Evolutionary conservation across 176 grass and related monocot genomes (phyloP), one percentile per base, ranked within the genome.

Genomic region (Carex scoparia): DNA sequence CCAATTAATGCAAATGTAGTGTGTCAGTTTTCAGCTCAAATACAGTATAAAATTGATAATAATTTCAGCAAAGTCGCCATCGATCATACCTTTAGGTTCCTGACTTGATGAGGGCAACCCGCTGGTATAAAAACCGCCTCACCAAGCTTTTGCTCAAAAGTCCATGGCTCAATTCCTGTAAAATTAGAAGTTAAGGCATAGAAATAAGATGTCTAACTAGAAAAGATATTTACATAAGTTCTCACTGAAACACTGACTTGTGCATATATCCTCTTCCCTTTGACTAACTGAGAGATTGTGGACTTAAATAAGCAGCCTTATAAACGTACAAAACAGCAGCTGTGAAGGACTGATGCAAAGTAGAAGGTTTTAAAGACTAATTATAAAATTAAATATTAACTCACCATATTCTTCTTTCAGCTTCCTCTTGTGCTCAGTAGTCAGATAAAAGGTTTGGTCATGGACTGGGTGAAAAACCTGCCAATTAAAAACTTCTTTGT

Each of bases 81-180:
- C 5, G 58, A 77, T 11, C 67, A 10, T 80, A 97, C 91, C 91
- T 97, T 94, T 82, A 97, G 70, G 79, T 97, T 97, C 85, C 92
- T 89, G 37, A 97, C 88, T 89, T 97, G 91, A 70, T 97, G 91
- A 27, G 94, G 91, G 84, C 94, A 97, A 75, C 94, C 94, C 31
- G 88, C 90, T 18, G 94, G 94, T 79, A 97, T 94, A 55, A 94
- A 87, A 79, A 97, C 90, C 5, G 90, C 94, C 56, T 97, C 92
- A 10, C 94, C 94, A 76, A 97, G 87, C 80, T 97, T 94, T 85
- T 97, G 90, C 61, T 92, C 90, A 66, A 97, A 94, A 32, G 94
- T 92, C 92, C 92, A 97, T 46, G 94, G 94, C 66, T 91, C 92
- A 92, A 94, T 67, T 70, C 88, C 92, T 97, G 77, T 46, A 75